phyloP scores from a whole-genome alignment of 139 green algal species.

The Diplosphaera chodatii region DNA sequence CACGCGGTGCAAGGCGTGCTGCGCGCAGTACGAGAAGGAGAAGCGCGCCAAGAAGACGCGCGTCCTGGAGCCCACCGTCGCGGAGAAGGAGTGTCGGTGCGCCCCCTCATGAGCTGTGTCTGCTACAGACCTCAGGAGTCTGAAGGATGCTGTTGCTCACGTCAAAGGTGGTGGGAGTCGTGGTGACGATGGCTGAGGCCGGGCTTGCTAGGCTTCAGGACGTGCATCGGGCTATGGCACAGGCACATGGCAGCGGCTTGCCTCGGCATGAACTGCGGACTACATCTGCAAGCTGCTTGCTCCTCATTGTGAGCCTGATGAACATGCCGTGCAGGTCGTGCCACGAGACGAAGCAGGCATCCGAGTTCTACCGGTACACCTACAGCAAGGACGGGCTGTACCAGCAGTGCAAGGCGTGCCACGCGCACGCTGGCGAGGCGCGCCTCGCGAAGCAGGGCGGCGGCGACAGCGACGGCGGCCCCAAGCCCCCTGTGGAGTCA shows the following conservation, averaged over 20 bases:
- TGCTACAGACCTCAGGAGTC: no score
- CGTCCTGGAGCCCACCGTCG: background rate
- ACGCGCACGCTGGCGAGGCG: background rate
- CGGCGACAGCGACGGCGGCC: no score
- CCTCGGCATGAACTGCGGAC: no score
- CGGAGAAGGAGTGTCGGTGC: background rate
- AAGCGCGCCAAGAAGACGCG: background rate
- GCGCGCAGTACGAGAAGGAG: background rate
- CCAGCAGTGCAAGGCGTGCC: background rate
- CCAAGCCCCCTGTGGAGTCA: background rate
- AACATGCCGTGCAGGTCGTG: background rate
- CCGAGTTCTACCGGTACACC: background rate
- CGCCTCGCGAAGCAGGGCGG: background rate
- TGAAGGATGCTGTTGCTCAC: no score
- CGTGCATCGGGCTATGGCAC: no score
- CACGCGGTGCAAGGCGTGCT: background rate
- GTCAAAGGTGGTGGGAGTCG: no score
- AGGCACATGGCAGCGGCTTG: no score
- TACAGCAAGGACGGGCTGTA: background rate
- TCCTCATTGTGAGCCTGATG: no score
- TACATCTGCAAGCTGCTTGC: no score
- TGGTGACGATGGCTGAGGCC: no score
- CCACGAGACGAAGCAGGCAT: background rate
- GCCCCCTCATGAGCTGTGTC: no score
- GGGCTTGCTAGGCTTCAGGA: no score